Base-by-base conservation (phyloP, 2,329 filamentous ascomycete genomes). In the Alternaria panax region DNA sequence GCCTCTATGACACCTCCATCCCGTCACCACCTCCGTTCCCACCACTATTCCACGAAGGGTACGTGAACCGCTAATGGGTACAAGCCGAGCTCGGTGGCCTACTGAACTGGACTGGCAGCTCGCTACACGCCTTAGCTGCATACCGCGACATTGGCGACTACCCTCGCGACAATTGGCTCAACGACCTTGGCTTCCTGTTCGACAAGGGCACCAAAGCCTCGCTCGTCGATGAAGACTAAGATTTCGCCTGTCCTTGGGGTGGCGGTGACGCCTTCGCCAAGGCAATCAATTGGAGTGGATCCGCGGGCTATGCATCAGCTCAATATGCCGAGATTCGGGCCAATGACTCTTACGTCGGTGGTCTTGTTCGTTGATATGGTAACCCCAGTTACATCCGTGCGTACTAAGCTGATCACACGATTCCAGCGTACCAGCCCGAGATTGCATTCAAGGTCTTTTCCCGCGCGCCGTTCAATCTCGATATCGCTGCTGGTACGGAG, bases 401-500 rank as follows among this genome's bases (percentile, higher is more conserved):
- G 16, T 77, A 74, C 59, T 75, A 80, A 38, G 70, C 78, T 18
- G 79, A 79, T 7, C 80, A 81, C 52, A 71, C 76, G 36, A 78
- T 80, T 2, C 76, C 78, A 0, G 76, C 70, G 46, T 80, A 79
- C 60, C 79, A 81, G 63, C 77, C 76, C 27, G 66, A 85, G 64
- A 83, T 83, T 0, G 79, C 80, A 0, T 85, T 83, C 59, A 80
- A 79, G 5, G 77, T 85, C 57, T 85, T 85, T 68, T 79, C 80
- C 4, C 78, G 84, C 16, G 79, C 79, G 8, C 73, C 84, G 61
- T 58, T 66, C 6, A 77, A 80, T 18, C 66, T 74, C 27, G 82
- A 85, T 54, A 75, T 87, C 56, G 80, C 80, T 20, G 82, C 81
- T 6, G 83, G 84, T 11, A 64, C 55, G 1, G 48, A 62, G 27